phyloP scores from a whole-genome alignment of 306 rosid genomes.

The Cucumis sativus region DNA sequence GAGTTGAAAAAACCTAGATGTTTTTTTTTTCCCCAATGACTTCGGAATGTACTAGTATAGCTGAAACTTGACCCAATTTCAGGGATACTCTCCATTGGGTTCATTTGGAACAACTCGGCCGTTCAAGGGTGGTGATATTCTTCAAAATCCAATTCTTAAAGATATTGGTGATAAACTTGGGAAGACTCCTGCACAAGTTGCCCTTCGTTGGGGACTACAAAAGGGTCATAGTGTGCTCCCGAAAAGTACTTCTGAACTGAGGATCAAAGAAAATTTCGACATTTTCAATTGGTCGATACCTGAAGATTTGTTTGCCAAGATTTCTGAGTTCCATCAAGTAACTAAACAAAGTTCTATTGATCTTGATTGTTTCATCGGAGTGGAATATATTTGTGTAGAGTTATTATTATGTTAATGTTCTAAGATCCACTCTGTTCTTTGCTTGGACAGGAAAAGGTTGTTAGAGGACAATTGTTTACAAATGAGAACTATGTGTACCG shows the following conservation, averaged over 20 bases:
- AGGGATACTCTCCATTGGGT: constrained; percentile 67
- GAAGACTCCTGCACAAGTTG: constrained; percentile 65
- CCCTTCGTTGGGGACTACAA: constrained; percentile 76
- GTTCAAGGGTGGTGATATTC: constrained; percentile 40
- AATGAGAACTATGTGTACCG: not conserved
- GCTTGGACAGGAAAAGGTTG: not conserved
- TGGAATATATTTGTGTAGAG: not conserved
- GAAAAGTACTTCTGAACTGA: constrained; percentile 49
- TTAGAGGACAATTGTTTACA: not conserved
- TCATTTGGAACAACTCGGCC: constrained; percentile 48
- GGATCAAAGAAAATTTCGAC: constrained; percentile 56
- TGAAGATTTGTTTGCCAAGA: constrained; percentile 32
- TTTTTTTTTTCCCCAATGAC: not conserved
- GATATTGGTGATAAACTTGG: constrained; percentile 34
- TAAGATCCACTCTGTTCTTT: not conserved
- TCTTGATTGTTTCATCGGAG: too few species aligned
- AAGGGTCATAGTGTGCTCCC: constrained; percentile 70
- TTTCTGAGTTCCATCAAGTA: constrained; percentile 41
- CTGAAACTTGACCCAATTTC: constrained; percentile 1
- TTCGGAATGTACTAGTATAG: not conserved
- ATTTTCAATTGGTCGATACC: constrained; percentile 64
- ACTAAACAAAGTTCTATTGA: not conserved
- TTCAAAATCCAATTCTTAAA: constrained; percentile 31
- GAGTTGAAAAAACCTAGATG: constrained; percentile 11
- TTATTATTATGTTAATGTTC: not conserved